Conservation (phyloP, 352 stramenopile genomes). For the Aphanomyces astaci region DNA sequence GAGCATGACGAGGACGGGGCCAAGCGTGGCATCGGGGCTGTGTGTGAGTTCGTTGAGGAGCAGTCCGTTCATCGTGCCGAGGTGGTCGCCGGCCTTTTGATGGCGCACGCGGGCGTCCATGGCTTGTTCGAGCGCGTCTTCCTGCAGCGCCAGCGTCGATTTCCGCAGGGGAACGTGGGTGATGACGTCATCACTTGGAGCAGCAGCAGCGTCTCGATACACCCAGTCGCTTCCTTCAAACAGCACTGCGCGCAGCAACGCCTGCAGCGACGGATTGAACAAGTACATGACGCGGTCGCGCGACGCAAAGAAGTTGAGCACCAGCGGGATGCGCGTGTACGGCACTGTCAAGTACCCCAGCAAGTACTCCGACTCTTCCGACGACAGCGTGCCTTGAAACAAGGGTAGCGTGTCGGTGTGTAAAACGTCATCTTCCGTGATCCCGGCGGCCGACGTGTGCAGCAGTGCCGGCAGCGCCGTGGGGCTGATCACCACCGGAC, state of each 20-base stretch:
- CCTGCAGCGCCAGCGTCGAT: slow-evolving; percentile 67
- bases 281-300: slow-evolving; percentile 84
- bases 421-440: slow-evolving; percentile 97
- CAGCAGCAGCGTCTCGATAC: slow-evolving; percentile 40
- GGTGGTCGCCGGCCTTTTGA: slow-evolving; percentile 76
- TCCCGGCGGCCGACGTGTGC: slow-evolving; percentile 43
- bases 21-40: slow-evolving; percentile 83
- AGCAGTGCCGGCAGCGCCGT: slow-evolving; percentile 54
- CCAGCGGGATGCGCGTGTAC: slow-evolving; percentile 96
- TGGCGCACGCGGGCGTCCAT: slow-evolving; percentile 67
- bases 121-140: slow-evolving; percentile 66
- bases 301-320: slow-evolving; percentile 96
- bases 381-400: slow-evolving; percentile 93
- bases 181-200: slow-evolving; percentile 68
- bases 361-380: slow-evolving; percentile 95
- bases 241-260: slow-evolving; percentile 76
- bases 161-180: slow-evolving; percentile 72
- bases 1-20: slow-evolving; percentile 73
- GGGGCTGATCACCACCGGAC: slow-evolving; percentile 71
- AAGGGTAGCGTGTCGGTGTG: slow-evolving; percentile 94
- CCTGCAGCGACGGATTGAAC: slow-evolving; percentile 75
- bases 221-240: slow-evolving; percentile 88
- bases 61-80: slow-evolving; percentile 94
- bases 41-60: slow-evolving; percentile 98
- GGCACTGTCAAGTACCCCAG: slow-evolving; percentile 98